Conservation (phyloP, 2,329 filamentous ascomycete species). For the Ophiostoma piceae region DNA sequence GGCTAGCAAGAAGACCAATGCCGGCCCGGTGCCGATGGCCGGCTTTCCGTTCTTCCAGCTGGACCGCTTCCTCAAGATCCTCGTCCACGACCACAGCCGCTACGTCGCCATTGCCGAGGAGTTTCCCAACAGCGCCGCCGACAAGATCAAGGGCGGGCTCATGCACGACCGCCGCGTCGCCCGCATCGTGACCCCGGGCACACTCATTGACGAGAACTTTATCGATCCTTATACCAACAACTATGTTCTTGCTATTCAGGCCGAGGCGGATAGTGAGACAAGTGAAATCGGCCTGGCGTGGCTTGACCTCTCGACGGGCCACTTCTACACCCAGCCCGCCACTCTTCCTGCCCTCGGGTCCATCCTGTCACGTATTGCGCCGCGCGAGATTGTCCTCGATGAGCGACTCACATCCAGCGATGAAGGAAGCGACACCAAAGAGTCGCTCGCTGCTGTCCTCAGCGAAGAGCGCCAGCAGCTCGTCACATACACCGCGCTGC, state of each 20-base stretch:
- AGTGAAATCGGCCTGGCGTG: constrained; percentile 69
- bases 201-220: constrained; percentile 94
- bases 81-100: constrained; percentile 84
- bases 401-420: constrained; percentile 45
- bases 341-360: constrained; percentile 69
- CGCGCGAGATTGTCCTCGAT: constrained; percentile 78
- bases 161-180: constrained; percentile 81
- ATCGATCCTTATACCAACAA: constrained; percentile 93
- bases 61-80: constrained; percentile 83
- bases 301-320: constrained; percentile 91
- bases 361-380: constrained; percentile 73
- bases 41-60: constrained; percentile 93
- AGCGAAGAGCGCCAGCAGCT: constrained; percentile 53
- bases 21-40: constrained; percentile 80
- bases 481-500: neutral
- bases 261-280: constrained; percentile 31
- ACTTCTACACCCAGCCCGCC: constrained; percentile 80
- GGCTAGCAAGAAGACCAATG: constrained; percentile 70
- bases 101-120: constrained; percentile 95
- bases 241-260: constrained; percentile 77
- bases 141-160: constrained; percentile 69
- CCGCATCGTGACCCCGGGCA: constrained; percentile 88
- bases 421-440: neutral
- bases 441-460: constrained; percentile 54
- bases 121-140: constrained; percentile 67